Conservation (phyloP, 768 basidiomycete genomes). For the Tulasnella sp. region DNA sequence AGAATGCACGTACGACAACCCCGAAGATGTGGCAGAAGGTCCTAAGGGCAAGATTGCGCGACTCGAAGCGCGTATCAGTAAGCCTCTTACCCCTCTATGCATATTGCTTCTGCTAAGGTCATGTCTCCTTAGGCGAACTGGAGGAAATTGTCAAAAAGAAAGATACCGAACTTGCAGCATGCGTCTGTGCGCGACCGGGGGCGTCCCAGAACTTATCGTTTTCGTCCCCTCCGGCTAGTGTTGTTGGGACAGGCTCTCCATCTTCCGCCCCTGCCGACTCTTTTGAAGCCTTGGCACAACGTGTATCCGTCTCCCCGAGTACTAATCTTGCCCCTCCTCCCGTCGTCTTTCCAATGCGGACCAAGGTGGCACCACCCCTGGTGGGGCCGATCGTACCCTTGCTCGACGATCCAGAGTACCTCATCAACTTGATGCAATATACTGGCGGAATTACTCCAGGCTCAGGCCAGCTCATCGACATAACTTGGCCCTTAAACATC, state of each 20-base stretch:
- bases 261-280: background rate
- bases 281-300: background rate
- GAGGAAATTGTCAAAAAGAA: background rate
- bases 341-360: background rate
- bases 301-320: background rate
- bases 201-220: background rate
- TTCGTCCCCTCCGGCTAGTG: no score
- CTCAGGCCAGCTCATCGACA: background rate
- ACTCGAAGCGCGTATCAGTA: conserved; percentile 4
- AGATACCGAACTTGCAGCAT: background rate
- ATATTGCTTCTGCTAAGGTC: background rate
- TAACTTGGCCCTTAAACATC: conserved; percentile 7
- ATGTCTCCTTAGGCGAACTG: background rate
- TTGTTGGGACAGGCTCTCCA: background rate
- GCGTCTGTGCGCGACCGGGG: background rate
- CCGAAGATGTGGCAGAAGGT: conserved; percentile 8
- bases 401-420: background rate
- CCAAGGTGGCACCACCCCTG: background rate
- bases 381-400: background rate
- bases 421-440: background rate
- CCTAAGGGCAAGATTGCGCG: background rate
- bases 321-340: background rate
- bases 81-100: background rate
- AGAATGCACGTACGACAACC: conserved; percentile 12
- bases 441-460: background rate